Percentiles rank a stretch among this genome's conserved stretches.
These are phyloP conservation scores for Salix exigua DNA, from an alignment of 345 rosid genomes.

Conservation along the genomic window DNA sequence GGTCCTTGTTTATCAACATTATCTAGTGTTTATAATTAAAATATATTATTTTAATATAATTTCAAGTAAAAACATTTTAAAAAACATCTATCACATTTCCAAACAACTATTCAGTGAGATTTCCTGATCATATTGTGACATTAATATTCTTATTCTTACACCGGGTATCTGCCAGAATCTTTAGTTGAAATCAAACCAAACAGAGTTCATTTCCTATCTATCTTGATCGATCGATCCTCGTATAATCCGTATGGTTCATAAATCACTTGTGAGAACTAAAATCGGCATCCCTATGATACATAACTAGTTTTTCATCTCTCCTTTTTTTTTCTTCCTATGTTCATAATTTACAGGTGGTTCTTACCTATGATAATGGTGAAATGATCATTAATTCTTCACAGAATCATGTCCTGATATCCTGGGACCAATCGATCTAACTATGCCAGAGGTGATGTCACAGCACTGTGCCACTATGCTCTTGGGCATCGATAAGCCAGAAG, in stretches of 20 bases:
- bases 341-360: background rate
- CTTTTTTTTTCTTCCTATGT: background rate
- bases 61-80: too few relatives aligned
- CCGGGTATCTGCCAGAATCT: constrained; percentile 18
- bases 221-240: background rate
- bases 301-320: background rate
- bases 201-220: background rate
- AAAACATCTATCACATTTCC: too few relatives aligned
- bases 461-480: background rate
- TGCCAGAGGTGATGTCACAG: background rate
- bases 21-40: too few relatives aligned
- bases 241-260: constrained; percentile 1
- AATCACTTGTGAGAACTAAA: background rate
- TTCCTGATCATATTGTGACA: constrained; percentile 8
- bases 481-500: too few relatives aligned
- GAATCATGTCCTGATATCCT: background rate
- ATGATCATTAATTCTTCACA: background rate
- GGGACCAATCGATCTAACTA: background rate
- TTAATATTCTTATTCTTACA: too few relatives aligned
- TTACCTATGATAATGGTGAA: background rate
- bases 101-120: background rate
- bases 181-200: constrained; percentile 16
- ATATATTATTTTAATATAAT: too few relatives aligned
- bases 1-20: too few relatives aligned
- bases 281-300: too few relatives aligned